Evolutionary conservation across 2,329 filamentous ascomycete species (phyloP), one percentile per base, ranked within the genome.

Genomic region (Fusarium tuaranense): DNA sequence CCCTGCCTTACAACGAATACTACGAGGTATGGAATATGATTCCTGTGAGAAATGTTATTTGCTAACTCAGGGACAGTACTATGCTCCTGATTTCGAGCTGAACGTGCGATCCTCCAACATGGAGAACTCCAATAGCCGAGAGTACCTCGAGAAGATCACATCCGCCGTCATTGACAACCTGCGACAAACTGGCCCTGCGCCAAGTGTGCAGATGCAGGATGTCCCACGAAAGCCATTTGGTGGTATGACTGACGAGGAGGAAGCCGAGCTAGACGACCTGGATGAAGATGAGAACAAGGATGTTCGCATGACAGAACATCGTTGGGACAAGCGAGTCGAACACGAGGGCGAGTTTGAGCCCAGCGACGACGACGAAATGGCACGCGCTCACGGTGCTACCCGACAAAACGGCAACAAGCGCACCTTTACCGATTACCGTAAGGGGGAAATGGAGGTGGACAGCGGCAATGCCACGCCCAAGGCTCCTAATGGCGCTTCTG

Each of bases 1-100:
- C 94, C n/a, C 88, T 98, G 46, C 96, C 96, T 1, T 98, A 95
- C 83, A 98, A 98, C 74, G 96, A 98, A 86, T 98, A 98, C 83
- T 98, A 98, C 81, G 90, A 92, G 81, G 91, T 92, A 84, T 81
- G 87, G 79, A 82, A 80, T 84, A 2, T 12, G 7, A 12, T n/a
- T 27, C 5, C 16, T 14, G 12, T 51, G n/a, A 59, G 30, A 46
- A n/a, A 16, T 22, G 25, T 22, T 13, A 25, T 25, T 16, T 39
- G 51, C 80, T 82, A 70, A 83, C 63, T 10, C 12, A n/a, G 9
- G 9, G 22, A 4, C 85, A 97, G 88, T 97, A 98, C 80, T 99
- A 98, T 82, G 94, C 94, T 16, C 94, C 94, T 8, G 95, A 97
- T 78, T 97, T 96, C 78, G 93, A 95, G 72, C 89, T 99, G 8